Evolutionary conservation across 495 filamentous ascomycete species (phyloP), one percentile per base, ranked within the genome.

Genomic region (Podospora bellae-mahoneyi): DNA sequence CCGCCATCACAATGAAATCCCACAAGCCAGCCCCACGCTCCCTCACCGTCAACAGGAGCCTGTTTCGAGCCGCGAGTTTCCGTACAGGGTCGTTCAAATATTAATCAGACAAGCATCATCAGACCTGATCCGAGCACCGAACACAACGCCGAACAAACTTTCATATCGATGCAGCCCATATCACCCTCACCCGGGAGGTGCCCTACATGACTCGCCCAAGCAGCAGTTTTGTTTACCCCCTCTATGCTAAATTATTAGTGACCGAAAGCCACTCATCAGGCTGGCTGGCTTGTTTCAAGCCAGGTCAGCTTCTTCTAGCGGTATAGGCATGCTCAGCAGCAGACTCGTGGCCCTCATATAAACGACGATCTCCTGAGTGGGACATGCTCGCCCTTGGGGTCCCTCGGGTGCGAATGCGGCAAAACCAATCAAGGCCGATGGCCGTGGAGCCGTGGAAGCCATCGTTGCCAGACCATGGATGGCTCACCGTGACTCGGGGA

Each of bases 11-110:
- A 26, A 26, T 19, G n/a, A 20, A 26, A 20, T 58, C 39, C 39
- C 39, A 48, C 39, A 48, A 48, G 55, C n/a, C n/a, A 58, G 55
- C n/a, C 55, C 55, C 55, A 58, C 55, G 55, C 23, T 58, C 55
- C 9, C 23, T 58, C 23, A 58, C 55, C 23, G n/a, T 58, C 23
- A 26, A 58, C 55, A 58, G 55, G 55, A 58, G 55, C n/a, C 55
- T 58, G 55, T 58, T 58, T 58, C 55, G 55, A 58, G 55, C 55
- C 55, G 55, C 55, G n/a, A 58, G 55, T 58, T 19, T 19, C 39
- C 39, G 39, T 48, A 16, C 39, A 48, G 39, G 39, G 39, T 48
- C 39, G 39, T 48, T 48, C 39, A 48, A 48, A 48, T 48, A 48
- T 48, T 48, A 48, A 48, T 48, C 39, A 48, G 39, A 48, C 39